Evolutionary conservation across 2,329 filamentous ascomycete species (phyloP).

Genomic region (Scedosporium minutisporum): DNA sequence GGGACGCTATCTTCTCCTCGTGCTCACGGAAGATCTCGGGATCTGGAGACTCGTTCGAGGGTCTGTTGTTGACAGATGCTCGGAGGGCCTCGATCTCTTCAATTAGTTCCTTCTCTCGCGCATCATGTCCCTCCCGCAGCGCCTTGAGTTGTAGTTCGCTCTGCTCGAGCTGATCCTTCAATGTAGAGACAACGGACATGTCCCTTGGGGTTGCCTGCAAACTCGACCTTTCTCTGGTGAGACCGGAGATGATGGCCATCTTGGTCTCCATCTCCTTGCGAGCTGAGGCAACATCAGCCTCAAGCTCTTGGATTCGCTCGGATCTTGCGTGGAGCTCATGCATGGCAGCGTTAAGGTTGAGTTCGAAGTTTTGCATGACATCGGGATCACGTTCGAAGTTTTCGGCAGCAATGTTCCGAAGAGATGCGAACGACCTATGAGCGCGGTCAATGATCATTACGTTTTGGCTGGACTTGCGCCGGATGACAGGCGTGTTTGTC

Average conservation of each 20-base stretch:
- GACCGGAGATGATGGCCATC: slow-evolving; percentile 87
- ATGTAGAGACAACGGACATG: slow-evolving; percentile 77
- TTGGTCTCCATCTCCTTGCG: slow-evolving; percentile 97
- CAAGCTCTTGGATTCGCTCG: slow-evolving; percentile 82
- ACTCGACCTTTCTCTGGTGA: slow-evolving; percentile 87
- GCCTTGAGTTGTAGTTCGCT: slow-evolving; percentile 71
- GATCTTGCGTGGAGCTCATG: slow-evolving; percentile 80
- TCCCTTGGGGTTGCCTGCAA: slow-evolving; percentile 78
- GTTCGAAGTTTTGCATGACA: slow-evolving; percentile 81
- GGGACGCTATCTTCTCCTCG: slow-evolving; percentile 48
- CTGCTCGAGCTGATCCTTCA: slow-evolving; percentile 80
- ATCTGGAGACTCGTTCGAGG: slow-evolving; percentile 19
- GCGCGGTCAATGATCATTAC: slow-evolving; percentile 81
- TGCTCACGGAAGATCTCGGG: slow-evolving; percentile 26
- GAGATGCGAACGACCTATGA: slow-evolving; percentile 79
- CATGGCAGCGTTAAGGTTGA: slow-evolving; percentile 85
- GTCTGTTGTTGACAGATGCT: slow-evolving; percentile 34
- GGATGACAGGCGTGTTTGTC: slow-evolving; percentile 66
- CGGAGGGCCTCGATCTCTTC: slow-evolving; percentile 62
- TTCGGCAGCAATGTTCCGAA: slow-evolving; percentile 80
- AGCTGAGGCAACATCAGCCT: slow-evolving; percentile 69
- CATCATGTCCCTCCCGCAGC: slow-evolving; percentile 62
- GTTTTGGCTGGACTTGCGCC: slow-evolving; percentile 86
- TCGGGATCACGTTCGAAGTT: slow-evolving; percentile 77
- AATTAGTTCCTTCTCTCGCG: slow-evolving; percentile 65